phyloP scores from a whole-genome alignment of 352 stramenopile species.

The Phytophthora macrochlamydospora region DNA sequence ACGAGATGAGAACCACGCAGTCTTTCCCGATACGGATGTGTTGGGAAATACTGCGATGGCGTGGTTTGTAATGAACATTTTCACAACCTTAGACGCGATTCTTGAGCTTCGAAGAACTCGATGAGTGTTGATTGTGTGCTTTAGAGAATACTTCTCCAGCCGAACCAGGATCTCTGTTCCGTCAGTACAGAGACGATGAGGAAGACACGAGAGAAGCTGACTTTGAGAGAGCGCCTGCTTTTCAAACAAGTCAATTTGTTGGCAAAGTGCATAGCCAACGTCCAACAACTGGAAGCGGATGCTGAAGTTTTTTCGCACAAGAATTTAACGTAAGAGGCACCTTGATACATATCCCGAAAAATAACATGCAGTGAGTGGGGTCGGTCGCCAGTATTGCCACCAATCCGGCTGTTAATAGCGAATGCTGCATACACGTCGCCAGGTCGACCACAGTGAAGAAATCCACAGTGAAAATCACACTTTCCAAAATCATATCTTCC shows the following conservation, averaged over 20 bases:
- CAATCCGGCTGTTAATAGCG: not conserved
- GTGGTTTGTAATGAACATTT: constrained; percentile 1
- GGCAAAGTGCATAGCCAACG: constrained; percentile 14
- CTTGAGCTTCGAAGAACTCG: not conserved
- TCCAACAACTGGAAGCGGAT: constrained; percentile 4
- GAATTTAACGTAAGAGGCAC: constrained; percentile 2
- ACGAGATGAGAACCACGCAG: constrained; percentile 22
- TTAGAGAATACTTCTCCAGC: constrained; percentile 19
- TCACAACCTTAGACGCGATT: not conserved
- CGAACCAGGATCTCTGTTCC: constrained; percentile 9
- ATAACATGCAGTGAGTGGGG: constrained; percentile 1
- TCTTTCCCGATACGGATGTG: not conserved
- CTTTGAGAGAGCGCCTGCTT: constrained; percentile 14
- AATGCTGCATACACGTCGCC: constrained; percentile 18
- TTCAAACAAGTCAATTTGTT: constrained; percentile 11
- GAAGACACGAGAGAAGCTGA: constrained; percentile 20
- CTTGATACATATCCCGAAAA: constrained; percentile 7
- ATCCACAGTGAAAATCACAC: constrained; percentile 50
- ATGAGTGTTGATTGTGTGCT: constrained; percentile 6
- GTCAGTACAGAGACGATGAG: constrained; percentile 6
- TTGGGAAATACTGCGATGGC: not conserved
- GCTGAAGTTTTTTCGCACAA: constrained; percentile 2
- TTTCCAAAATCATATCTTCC: constrained; percentile 39
- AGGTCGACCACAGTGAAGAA: constrained; percentile 52
- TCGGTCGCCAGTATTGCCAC: constrained; percentile 6